Conservation (phyloP, 2,329 filamentous ascomycete genomes). For the Myriosclerotinia duriaeana region DNA sequence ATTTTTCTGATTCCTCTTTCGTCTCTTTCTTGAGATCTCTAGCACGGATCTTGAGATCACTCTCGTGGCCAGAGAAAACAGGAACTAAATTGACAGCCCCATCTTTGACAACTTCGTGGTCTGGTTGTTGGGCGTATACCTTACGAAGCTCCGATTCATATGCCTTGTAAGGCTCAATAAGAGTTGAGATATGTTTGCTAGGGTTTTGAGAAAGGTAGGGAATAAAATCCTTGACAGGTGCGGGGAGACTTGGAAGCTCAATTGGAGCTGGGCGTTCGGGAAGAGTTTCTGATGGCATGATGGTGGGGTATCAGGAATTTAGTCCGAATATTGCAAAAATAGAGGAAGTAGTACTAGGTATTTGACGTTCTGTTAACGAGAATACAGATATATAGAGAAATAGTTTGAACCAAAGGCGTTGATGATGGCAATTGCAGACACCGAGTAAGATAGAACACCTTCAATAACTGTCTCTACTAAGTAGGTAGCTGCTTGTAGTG, state of each 20-base stretch:
- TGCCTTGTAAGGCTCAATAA: conserved; percentile 64
- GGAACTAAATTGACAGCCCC: conserved; percentile 63
- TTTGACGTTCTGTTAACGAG: background rate
- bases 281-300: conserved; percentile 11
- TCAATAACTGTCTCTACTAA: no score
- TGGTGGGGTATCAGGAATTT: background rate
- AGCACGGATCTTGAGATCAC: conserved; percentile 60
- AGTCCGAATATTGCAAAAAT: background rate
- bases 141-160: conserved; percentile 67
- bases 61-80: conserved; percentile 59
- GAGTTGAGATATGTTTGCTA: conserved; percentile 53
- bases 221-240: conserved; percentile 38
- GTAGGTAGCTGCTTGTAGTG: no score
- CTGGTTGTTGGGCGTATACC: conserved; percentile 66
- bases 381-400: background rate
- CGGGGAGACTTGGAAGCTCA: conserved; percentile 34
- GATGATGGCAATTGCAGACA: background rate
- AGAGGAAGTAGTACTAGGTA: background rate
- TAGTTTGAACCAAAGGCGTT: background rate
- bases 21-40: conserved; percentile 59
- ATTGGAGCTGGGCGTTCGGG: conserved; percentile 24
- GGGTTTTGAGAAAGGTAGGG: conserved; percentile 56
- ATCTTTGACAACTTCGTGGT: conserved; percentile 57
- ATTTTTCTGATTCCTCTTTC: conserved; percentile 59
- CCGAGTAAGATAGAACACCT: background rate